These are phyloP conservation scores for Pichia gijzeniarum DNA, from an alignment of 805 yeast genomes.

Conservation along the genomic window DNA sequence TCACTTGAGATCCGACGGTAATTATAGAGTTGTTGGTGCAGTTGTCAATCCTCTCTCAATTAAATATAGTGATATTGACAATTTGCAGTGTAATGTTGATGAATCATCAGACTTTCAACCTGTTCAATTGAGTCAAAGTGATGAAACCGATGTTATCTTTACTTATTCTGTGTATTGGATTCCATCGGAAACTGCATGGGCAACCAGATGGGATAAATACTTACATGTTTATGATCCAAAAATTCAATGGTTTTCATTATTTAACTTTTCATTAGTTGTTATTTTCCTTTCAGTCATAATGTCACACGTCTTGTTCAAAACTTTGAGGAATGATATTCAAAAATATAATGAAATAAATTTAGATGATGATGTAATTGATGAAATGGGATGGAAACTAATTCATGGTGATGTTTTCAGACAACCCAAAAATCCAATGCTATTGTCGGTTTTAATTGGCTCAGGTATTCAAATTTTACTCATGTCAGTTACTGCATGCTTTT, in stretches of 20 bases:
- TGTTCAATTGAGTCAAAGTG: slow-evolving; percentile 43
- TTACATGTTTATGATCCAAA: slow-evolving; percentile 86
- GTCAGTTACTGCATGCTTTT: slow-evolving; percentile 62
- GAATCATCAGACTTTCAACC: slow-evolving; percentile 28
- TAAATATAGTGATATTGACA: slow-evolving; percentile 14
- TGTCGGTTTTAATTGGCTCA: slow-evolving; percentile 80
- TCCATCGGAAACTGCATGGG: slow-evolving; percentile 78
- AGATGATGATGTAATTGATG: slow-evolving; percentile 83
- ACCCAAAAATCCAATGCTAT: slow-evolving; percentile 61
- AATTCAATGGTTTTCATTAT: slow-evolving; percentile 91
- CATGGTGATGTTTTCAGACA: slow-evolving; percentile 94
- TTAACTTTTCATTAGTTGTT: slow-evolving; percentile 81
- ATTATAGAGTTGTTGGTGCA: slow-evolving; percentile 87
- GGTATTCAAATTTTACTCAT: slow-evolving; percentile 81
- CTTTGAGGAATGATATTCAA: slow-evolving; percentile 78
- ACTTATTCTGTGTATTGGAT: slow-evolving; percentile 79
- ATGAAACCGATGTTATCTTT: slow-evolving; percentile 56
- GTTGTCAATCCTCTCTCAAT: slow-evolving; percentile 64
- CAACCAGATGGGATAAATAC: slow-evolving; percentile 98
- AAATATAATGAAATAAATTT: slow-evolving; percentile 85
- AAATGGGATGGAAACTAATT: slow-evolving; percentile 93
- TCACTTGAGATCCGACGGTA: slow-evolving; percentile 62
- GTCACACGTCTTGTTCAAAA: slow-evolving; percentile 69
- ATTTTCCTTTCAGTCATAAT: slow-evolving; percentile 69
- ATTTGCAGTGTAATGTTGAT: slow-evolving; percentile 17